Base-by-base conservation (phyloP, 2,329 filamentous ascomycete species). In the Stagonosporopsis rhizophila region DNA sequence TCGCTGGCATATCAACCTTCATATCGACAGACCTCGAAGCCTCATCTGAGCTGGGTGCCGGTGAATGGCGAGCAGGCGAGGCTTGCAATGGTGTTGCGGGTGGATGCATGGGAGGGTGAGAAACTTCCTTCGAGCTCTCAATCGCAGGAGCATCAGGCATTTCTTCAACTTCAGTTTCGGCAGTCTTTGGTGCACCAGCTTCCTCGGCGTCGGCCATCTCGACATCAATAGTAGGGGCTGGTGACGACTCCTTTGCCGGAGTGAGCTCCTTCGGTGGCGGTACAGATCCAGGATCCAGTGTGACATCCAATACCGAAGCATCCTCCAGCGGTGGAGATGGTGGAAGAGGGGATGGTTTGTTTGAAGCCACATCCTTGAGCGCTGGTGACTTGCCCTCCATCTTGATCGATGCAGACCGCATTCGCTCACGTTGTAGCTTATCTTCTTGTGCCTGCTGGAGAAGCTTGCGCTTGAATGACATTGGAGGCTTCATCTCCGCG, bases 361-460 rank as follows among this genome's bases (percentile, higher is more conserved):
- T 68, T 9, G 71, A 69, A 28, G 62, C 63, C 12, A 74, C 69
- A 44, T 75, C 72, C 40, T 69, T 69, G 44, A 75, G 42, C 40
- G 68, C 67, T 25, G 72, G 72, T 7, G 71, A 75, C 45, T 59
- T 69, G 37, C 59, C 64, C 52, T 75, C 74, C 48, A 64, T 61
- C 54, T 75, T 76, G 4, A 74, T 67, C 2, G 72, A 73, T 27
- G 69, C 65, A n/a, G 73, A 75, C 45, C 70, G 70, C 39, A 70
- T 70, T 27, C 71, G 72, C 60, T 76, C 74, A 30, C 74, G 71
- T 50, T 71, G 67, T 42, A 74, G 34, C 52, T 75, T 74, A 44
- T 75, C 73, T 55, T 76, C 72, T 52, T 71, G 69, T 14, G 74
- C 74, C 48, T 75, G 73, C 35, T 71, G 70, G n/a, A 77, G 60